Conservation (phyloP, 2,329 filamentous ascomycete genomes). For the Alternaria hordeiaustralica region DNA sequence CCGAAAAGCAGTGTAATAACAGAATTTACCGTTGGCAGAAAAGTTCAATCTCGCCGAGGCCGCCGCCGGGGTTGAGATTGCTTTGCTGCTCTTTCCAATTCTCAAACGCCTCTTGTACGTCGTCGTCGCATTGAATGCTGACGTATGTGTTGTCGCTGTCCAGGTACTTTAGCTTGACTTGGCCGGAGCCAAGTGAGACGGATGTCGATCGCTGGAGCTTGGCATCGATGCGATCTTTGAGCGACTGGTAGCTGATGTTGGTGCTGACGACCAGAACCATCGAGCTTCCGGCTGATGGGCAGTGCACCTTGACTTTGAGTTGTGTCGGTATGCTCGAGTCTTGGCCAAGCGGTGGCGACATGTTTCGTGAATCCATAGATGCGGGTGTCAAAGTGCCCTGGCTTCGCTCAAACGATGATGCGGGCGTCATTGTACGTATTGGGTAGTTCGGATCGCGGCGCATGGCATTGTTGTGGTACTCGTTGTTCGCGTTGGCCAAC, state of each 20-base stretch:
- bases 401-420: slow-evolving; percentile 48
- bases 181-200: slow-evolving; percentile 81
- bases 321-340: slow-evolving; percentile 66
- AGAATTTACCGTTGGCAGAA: slow-evolving; percentile 46
- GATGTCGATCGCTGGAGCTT: slow-evolving; percentile 88
- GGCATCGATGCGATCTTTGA: slow-evolving; percentile 94
- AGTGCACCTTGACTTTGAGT: slow-evolving; percentile 94
- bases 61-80: slow-evolving; percentile 63
- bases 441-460: slow-evolving; percentile 42
- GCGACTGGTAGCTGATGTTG: slow-evolving; percentile 91
- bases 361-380: slow-evolving; percentile 48
- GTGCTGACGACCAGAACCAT: slow-evolving; percentile 95
- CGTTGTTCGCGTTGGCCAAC: slow-evolving; percentile 49
- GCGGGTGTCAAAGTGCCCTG: slow-evolving; percentile 45
- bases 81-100: slow-evolving; percentile 85
- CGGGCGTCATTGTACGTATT: slow-evolving; percentile 47
- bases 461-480: slow-evolving; percentile 38
- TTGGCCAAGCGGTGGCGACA: slow-evolving; percentile 45
- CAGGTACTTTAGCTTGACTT: slow-evolving; percentile 85
- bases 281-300: slow-evolving; percentile 77
- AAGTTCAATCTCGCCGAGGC: slow-evolving; percentile 83
- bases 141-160: slow-evolving; percentile 89
- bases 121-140: slow-evolving; percentile 92
- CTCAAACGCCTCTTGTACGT: slow-evolving; percentile 93
- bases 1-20: neutral